Evolutionary conservation across 768 basidiomycete genomes (phyloP).

Genomic region (Imleria badia): DNA sequence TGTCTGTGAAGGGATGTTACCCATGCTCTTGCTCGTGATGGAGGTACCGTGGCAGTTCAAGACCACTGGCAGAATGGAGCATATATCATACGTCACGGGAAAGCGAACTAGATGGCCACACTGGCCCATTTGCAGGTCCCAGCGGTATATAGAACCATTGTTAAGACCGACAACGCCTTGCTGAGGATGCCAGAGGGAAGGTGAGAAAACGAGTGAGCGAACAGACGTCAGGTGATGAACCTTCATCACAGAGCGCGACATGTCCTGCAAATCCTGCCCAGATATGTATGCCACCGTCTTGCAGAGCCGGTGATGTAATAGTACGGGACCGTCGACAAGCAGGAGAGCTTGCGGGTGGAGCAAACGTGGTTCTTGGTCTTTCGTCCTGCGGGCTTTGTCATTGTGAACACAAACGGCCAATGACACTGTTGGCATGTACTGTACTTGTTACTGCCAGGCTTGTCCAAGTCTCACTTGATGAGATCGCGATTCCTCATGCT

Average conservation of each 20-base stretch:
- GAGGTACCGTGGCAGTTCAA: too few species aligned
- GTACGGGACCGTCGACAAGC: constrained; percentile 64
- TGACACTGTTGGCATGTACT: constrained; percentile 57
- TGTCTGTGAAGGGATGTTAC: too few species aligned
- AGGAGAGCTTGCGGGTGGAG: constrained; percentile 67
- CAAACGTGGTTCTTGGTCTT: constrained; percentile 68
- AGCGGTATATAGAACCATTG: constrained; percentile 71
- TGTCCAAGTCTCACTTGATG: constrained; percentile 80
- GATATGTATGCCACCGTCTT: constrained; percentile 75
- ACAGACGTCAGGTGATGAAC: constrained; percentile 71
- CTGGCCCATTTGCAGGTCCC: constrained; percentile 80
- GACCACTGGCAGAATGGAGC: too few species aligned
- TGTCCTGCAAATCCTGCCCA: constrained; percentile 84
- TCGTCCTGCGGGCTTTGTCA: constrained; percentile 48
- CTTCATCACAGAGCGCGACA: constrained; percentile 65
- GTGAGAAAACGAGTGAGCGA: constrained; percentile 69
- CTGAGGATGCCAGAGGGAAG: constrained; percentile 59
- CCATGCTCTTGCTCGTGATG: too few species aligned
- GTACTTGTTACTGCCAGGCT: constrained; percentile 63
- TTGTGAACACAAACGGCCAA: constrained; percentile 2
- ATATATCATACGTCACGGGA: constrained; percentile 77
- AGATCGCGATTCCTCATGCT: constrained; percentile 81
- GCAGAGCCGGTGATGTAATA: constrained; percentile 81
- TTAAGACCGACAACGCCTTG: constrained; percentile 71
- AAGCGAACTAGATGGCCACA: constrained; percentile 71